phyloP scores from a whole-genome alignment of 2,329 filamentous ascomycete genomes.

The Fusarium sp. region DNA sequence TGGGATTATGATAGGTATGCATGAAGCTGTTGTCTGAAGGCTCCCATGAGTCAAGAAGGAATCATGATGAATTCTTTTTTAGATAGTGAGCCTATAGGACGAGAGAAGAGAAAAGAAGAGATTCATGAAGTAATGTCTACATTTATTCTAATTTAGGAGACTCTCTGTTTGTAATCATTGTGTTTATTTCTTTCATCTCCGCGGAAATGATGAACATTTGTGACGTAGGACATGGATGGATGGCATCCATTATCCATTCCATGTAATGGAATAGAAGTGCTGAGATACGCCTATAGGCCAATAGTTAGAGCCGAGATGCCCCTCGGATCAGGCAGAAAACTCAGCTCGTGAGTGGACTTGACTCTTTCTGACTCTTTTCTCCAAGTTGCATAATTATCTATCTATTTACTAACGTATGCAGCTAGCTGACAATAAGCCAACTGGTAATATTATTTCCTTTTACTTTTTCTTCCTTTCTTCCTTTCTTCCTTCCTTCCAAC shows the following conservation, averaged over 20 bases:
- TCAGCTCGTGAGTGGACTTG: background rate
- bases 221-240: constrained; percentile 1
- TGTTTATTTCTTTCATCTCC: background rate
- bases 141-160: background rate
- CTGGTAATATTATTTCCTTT: background rate
- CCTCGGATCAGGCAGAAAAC: background rate
- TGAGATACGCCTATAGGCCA: background rate
- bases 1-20: constrained; percentile 12
- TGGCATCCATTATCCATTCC: background rate
- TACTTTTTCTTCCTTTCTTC: background rate
- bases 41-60: constrained; percentile 10
- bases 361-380: background rate
- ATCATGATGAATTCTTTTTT: constrained; percentile 1
- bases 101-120: background rate
- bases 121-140: background rate
- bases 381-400: background rate
- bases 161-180: constrained; percentile 6
- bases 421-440: background rate
- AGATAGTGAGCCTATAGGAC: background rate
- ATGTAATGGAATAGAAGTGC: background rate
- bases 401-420: background rate
- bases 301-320: background rate
- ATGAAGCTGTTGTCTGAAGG: constrained; percentile 1
- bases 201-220: constrained; percentile 1
- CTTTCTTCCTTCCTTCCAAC: background rate